Percentiles rank a stretch among this genome's conserved stretches.
These are phyloP conservation scores for Lentinula raphanica DNA, from an alignment of 768 basidiomycete species.

Conservation along the genomic window DNA sequence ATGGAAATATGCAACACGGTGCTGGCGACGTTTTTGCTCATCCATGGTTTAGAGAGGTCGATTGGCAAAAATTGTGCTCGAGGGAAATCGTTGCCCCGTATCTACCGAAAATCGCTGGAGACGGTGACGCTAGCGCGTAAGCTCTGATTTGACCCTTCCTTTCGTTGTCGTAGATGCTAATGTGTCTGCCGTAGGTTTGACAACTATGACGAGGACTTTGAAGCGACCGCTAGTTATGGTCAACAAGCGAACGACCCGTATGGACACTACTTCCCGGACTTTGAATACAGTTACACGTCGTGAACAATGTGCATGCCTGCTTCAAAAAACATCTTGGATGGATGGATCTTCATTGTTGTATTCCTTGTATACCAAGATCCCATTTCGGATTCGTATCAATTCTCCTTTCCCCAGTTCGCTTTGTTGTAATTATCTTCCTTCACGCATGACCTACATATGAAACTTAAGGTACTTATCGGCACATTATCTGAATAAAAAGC, in stretches of 20 bases:
- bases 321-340: neutral
- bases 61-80: constrained; percentile 75
- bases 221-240: constrained; percentile 58
- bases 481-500: too few species aligned
- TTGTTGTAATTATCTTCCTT: too few species aligned
- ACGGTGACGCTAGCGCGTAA: constrained; percentile 93
- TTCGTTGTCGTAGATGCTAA: constrained; percentile 11
- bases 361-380: neutral
- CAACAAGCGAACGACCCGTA: constrained; percentile 49
- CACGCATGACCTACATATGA: too few species aligned
- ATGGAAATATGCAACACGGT: constrained; percentile 86
- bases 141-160: constrained; percentile 26
- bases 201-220: constrained; percentile 65
- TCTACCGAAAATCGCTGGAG: constrained; percentile 84
- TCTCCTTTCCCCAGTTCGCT: too few species aligned
- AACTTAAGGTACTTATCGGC: too few species aligned
- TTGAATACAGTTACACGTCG: constrained; percentile 54
- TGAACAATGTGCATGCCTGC: neutral
- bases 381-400: neutral
- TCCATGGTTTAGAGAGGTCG: constrained; percentile 91
- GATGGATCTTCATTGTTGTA: neutral
- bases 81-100: constrained; percentile 95
- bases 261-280: constrained; percentile 71
- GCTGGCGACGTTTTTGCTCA: constrained; percentile 90
- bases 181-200: constrained; percentile 51